Evolutionary conservation across 768 basidiomycete species (phyloP), one percentile per base, ranked within the genome.

Genomic region (Russula vinacea): DNA sequence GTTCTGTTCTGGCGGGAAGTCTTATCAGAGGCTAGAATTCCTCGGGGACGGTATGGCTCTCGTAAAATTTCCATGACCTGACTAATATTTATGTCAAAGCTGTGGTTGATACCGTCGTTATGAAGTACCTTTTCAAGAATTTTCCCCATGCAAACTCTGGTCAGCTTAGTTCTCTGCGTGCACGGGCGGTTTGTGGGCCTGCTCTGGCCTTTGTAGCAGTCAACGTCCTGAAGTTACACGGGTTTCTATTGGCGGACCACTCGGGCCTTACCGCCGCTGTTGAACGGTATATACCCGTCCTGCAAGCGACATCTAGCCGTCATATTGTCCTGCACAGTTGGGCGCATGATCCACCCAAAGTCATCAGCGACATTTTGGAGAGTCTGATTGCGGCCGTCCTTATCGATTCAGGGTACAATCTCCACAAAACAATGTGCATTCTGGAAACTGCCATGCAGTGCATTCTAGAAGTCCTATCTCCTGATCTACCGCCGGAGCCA

Each of bases 1-100:
- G 0, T 90, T 90, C 68, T 77, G 80, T 11, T 73, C 73, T 2
- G 80, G 79, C 14, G 78, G 78, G 11, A 77, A 83, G 7, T 90
- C 89, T 3, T 95, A 95, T 73, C 89, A 96, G 66, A 83, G 94
- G 16, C 76, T 94, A 13, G 94, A 96, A 69, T 94, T 93, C 69
- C 80, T 96, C 3, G 94, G 94, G 37, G 94, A 96, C 72, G 90
- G 92, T 93, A 72, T 76, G 85, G 29, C 51, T 53, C 47, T 45
- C 62, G 40, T 60, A 40, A 44, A 19, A 50, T 54, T 35, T 47
- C 56, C 24, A 35, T 22, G 39, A 19, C 39, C 55, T 37, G 32
- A 22, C 24, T 66, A 19, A 62, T 45, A 56, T 45, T 52, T 60
- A 2, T 57, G 22, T 65, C 19, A 26, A 68, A 91, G 90, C 89